Evolutionary conservation across 2,329 filamentous ascomycete genomes (phyloP).

Genomic region (Trichocomaceae sp.): DNA sequence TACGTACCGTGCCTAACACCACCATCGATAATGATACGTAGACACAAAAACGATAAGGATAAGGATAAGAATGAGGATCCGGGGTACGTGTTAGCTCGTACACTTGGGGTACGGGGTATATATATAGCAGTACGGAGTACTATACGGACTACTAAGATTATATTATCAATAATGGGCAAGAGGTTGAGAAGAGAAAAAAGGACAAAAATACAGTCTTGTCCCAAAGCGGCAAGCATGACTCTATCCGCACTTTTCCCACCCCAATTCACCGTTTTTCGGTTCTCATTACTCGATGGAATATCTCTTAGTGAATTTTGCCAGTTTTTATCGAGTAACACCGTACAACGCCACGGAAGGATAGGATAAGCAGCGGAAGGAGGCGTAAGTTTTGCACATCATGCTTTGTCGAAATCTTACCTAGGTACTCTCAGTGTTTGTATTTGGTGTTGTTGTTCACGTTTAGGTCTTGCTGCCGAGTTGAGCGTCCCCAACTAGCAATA

Average conservation of each 20-base stretch:
- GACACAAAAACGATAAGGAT: not conserved
- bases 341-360: not conserved
- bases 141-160: not conserved
- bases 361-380: not conserved
- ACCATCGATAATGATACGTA: not conserved
- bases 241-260: conserved; percentile 9
- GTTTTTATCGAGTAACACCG: conserved; percentile 11
- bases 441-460: too few relatives aligned
- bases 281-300: conserved; percentile 10
- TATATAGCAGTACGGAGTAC: not conserved
- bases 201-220: not conserved
- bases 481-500: too few relatives aligned
- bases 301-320: not conserved
- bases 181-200: too few relatives aligned
- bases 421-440: too few relatives aligned
- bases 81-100: not conserved
- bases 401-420: not conserved
- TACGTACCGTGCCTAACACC: not conserved
- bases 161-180: not conserved
- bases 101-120: not conserved
- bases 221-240: conserved; percentile 12
- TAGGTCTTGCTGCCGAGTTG: too few relatives aligned
- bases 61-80: not conserved
- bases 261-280: too few relatives aligned
- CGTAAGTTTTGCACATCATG: too few relatives aligned